phyloP scores from a whole-genome alignment of 2,329 filamentous ascomycete species.

The Fusarium concolor region DNA sequence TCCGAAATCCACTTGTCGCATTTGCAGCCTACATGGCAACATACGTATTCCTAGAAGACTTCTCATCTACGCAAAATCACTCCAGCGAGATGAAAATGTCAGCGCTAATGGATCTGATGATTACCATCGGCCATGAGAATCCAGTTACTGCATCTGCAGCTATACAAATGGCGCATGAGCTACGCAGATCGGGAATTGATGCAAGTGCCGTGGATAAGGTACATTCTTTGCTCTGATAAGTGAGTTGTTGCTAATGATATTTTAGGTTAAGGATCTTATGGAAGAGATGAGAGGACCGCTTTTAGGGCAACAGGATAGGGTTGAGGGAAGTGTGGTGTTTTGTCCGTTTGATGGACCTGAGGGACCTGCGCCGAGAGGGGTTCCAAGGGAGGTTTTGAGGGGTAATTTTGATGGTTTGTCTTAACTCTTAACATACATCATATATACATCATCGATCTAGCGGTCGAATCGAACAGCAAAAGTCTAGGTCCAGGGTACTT shows the following conservation, averaged over 20 bases:
- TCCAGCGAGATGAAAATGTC: conserved; percentile 65
- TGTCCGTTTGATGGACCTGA: conserved; percentile 38
- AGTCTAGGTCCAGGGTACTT: no score
- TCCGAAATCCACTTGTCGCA: conserved; percentile 77
- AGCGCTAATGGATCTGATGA: conserved; percentile 75
- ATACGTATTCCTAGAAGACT: conserved; percentile 76
- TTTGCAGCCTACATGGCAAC: conserved; percentile 79
- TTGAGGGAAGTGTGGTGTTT: conserved; percentile 33
- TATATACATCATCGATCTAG: no score
- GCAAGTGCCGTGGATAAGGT: conserved; percentile 42
- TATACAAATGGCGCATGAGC: conserved; percentile 75
- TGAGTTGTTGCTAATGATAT: neutral
- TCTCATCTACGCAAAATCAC: conserved; percentile 70
- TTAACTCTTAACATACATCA: neutral
- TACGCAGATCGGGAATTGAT: conserved; percentile 56
- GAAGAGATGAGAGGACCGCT: conserved; percentile 31
- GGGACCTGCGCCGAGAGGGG: conserved; percentile 18
- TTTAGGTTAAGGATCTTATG: conserved; percentile 33
- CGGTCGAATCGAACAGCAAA: no score
- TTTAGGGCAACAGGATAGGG: conserved; percentile 28
- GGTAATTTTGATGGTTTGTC: neutral
- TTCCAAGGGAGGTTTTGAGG: conserved; percentile 25
- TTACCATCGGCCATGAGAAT: conserved; percentile 72
- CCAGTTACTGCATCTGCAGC: conserved; percentile 76
- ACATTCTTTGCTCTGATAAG: neutral